Evolutionary conservation across 768 basidiomycete species (phyloP), one percentile per base, ranked within the genome.

Genomic region (Amanita exitialis): DNA sequence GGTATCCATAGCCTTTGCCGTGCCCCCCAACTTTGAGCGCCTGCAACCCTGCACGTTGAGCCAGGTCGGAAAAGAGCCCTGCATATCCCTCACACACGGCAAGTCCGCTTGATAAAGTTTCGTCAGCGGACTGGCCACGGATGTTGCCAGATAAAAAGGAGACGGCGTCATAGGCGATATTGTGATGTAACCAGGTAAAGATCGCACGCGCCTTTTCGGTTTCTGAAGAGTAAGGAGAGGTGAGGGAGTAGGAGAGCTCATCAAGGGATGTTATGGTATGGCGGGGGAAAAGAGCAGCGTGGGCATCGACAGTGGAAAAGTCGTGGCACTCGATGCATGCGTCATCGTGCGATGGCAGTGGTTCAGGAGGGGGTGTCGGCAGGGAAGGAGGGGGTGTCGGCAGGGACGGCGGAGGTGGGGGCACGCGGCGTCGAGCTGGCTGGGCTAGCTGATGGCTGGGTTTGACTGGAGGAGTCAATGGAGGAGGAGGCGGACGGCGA

Each of bases 61-160:
- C 69, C 15, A 77, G 64, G 41, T 59, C 57, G 42, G 62, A 56
- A 56, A 73, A 77, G 23, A 77, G 56, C 3, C 71, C 72, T 3
- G 74, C 70, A 55, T 75, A 75, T 15, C 75, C 75, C 46, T 73
- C 74, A 53, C 75, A 77, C 8, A 75, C 74, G 28, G 74, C 75
- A 4, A 74, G 60, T 3, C 75, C 75, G 21, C 70, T 69, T 1
- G 58, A 57, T 0, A 75, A 59, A 7, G 69, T 72, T 6, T 66
- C 63, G 41, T 69, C 66, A 15, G 72, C 62, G 2, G 72, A 70
- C 1, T 66, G 57, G 35, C 58, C 48, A 48, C 61, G 57, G 43
- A 75, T 39, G 50, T 71, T 70, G 25, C 71, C 71, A 6, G 71
- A 67, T 52, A 75, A 68, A 59, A 77, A 75, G 12, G 69, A 53